phyloP scores from a whole-genome alignment of 495 filamentous ascomycete genomes.

The Talaromyces stipitatus region DNA sequence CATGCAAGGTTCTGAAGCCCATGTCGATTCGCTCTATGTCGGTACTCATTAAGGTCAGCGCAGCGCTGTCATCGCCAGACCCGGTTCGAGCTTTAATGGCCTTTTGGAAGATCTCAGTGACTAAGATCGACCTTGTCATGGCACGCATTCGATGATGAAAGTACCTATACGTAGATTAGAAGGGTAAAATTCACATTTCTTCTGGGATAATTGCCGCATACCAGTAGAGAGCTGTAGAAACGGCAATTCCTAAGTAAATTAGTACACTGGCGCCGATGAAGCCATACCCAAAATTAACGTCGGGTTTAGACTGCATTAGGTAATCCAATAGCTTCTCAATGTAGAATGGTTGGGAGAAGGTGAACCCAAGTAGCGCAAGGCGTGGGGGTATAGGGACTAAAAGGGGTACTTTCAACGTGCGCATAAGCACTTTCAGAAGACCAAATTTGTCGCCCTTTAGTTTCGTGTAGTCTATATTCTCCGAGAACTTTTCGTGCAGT shows the following conservation, averaged over 20 bases:
- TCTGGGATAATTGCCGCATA: slow-evolving; percentile 23
- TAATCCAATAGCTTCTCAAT: slow-evolving; percentile 44
- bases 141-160: slow-evolving; percentile 36
- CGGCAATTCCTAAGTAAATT: slow-evolving; percentile 43
- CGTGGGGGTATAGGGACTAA: slow-evolving; percentile 43
- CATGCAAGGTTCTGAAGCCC: slow-evolving; percentile 29
- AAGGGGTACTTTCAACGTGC: slow-evolving; percentile 38
- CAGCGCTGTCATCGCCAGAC: slow-evolving; percentile 28
- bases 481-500: background rate
- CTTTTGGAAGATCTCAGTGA: slow-evolving; percentile 33
- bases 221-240: slow-evolving; percentile 35
- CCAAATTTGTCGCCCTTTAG: slow-evolving; percentile 22
- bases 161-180: slow-evolving; percentile 15
- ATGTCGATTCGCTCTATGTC: slow-evolving; percentile 38
- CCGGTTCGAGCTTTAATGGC: slow-evolving; percentile 20
- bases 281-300: slow-evolving; percentile 41
- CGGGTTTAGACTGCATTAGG: slow-evolving; percentile 30
- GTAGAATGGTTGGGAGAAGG: slow-evolving; percentile 56
- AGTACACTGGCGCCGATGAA: slow-evolving; percentile 42
- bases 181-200: slow-evolving; percentile 8
- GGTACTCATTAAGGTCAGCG: slow-evolving; percentile 51
- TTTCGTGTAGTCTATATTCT: background rate
- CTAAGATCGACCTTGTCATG: slow-evolving; percentile 40
- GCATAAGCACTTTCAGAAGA: slow-evolving; percentile 37
- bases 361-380: slow-evolving; percentile 32